These are phyloP conservation scores for Plectosphaerella cucumerina DNA, from an alignment of 2,329 filamentous ascomycete species.

Conservation along the genomic window DNA sequence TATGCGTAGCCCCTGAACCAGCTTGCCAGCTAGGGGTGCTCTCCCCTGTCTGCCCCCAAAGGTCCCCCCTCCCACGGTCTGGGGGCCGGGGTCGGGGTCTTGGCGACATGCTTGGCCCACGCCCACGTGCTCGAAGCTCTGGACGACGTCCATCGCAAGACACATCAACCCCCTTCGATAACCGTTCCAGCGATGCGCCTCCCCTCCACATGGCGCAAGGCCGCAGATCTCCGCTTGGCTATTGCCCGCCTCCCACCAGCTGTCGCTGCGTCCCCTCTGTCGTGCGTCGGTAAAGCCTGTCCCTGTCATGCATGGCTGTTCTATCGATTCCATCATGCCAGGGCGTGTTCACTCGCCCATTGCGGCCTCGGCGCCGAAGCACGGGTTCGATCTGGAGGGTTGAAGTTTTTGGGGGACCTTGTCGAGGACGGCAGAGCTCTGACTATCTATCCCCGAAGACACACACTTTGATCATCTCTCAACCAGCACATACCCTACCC, in stretches of 20 bases:
- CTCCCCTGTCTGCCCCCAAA: no score
- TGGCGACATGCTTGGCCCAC: neutral
- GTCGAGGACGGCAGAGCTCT: neutral
- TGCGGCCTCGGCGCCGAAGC: neutral
- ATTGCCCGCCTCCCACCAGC: neutral
- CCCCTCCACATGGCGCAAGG: neutral
- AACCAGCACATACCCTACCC: no score
- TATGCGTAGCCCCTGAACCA: no score
- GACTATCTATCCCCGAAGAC: neutral
- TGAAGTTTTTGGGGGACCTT: neutral
- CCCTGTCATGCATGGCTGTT: neutral
- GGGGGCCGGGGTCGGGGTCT: no score
- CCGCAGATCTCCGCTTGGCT: neutral
- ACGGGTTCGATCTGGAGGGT: neutral
- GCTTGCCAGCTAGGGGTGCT: no score
- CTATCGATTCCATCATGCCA: neutral
- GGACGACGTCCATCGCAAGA: neutral
- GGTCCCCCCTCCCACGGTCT: no score
- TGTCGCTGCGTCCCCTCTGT: neutral
- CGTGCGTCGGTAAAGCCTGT: neutral
- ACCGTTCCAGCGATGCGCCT: neutral
- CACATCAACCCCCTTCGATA: neutral
- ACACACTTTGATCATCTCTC: neutral
- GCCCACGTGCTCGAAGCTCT: neutral
- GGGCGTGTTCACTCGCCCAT: neutral